phyloP scores from a whole-genome alignment of 306 rosid species.

The Fragaria vesca region DNA sequence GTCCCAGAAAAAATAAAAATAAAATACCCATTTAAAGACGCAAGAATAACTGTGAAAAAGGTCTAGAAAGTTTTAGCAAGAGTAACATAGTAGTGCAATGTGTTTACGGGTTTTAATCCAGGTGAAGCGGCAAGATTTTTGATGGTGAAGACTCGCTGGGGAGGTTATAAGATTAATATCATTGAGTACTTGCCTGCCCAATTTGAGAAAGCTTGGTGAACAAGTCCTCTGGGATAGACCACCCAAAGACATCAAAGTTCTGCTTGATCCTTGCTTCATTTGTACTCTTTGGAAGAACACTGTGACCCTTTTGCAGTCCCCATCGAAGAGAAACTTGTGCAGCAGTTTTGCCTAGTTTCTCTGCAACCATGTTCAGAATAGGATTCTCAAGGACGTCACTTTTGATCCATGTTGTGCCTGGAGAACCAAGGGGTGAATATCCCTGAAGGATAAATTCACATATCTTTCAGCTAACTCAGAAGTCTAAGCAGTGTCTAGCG shows the following conservation, averaged over 20 bases:
- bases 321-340: slow-evolving; percentile 73
- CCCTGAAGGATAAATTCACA: slow-evolving; percentile 31
- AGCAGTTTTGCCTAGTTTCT: slow-evolving; percentile 54
- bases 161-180: neutral
- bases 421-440: slow-evolving; percentile 70
- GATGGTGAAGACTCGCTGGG: neutral
- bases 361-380: slow-evolving; percentile 32
- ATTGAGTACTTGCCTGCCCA: slow-evolving; percentile 42
- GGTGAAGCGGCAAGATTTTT: neutral
- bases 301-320: slow-evolving; percentile 76
- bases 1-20: neutral
- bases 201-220: slow-evolving; percentile 38
- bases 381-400: slow-evolving; percentile 58
- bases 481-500: no score
- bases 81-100: neutral
- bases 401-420: slow-evolving; percentile 58
- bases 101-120: neutral
- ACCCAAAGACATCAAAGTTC: slow-evolving; percentile 58
- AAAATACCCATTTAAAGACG: neutral
- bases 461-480: neutral
- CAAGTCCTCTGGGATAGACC: slow-evolving; percentile 65
- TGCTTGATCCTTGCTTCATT: slow-evolving; percentile 61
- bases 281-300: slow-evolving; percentile 71
- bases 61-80: neutral
- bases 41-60: neutral